Evolutionary conservation across 371 early-diverging fungal species (phyloP), one percentile per base, ranked within the genome.

Genomic region (Choanephora cucurbitarum): DNA sequence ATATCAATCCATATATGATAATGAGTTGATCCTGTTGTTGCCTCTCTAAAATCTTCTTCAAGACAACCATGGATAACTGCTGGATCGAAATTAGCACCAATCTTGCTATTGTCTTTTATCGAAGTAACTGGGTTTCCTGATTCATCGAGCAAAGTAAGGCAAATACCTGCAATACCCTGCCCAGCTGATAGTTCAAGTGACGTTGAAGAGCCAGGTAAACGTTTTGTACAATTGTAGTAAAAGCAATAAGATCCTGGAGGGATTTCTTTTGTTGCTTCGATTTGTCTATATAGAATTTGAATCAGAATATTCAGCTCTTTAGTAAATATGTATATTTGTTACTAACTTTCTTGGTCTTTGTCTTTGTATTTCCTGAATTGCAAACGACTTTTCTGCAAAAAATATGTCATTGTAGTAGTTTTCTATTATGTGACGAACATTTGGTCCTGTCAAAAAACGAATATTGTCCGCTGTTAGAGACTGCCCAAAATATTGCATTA

Each of bases 151-250:
- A 90, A 56, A 11, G 88, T 86, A 1, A 92, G 52, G 42, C 80
- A 85, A 10, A 92, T 77, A 19, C 86, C 86, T 0, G 87, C 88
- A 22, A 91, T 68, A 9, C 94, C 94, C 66, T 84, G 79, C 2
- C 94, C 94, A 11, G 59, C 72, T 10, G 60, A 40, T 23, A 72
- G 40, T 53, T 77, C 77, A 11, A 77, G 45, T 1, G 62, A 44
- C 1, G 72, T 66, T 0, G 77, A 73, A 3, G 67, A 42, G 0
- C 74, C 74, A 8, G 72, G 72, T 14, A 70, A 37, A 17, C 78
- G 75, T 44, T 75, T 70, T 37, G 61, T 70, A 14, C 78, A 78
- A 44, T 76, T 79, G 45, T 79, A 79, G 54, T 76, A 79, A 53
- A 75, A 72, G 15, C 76, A 73, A 24, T 46, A 62, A 0, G 66